Percentiles rank a stretch among this genome's conserved stretches.
phyloP scores from a whole-genome alignment of 192 early-diverging fungal species.

The Podila clonocystis region DNA sequence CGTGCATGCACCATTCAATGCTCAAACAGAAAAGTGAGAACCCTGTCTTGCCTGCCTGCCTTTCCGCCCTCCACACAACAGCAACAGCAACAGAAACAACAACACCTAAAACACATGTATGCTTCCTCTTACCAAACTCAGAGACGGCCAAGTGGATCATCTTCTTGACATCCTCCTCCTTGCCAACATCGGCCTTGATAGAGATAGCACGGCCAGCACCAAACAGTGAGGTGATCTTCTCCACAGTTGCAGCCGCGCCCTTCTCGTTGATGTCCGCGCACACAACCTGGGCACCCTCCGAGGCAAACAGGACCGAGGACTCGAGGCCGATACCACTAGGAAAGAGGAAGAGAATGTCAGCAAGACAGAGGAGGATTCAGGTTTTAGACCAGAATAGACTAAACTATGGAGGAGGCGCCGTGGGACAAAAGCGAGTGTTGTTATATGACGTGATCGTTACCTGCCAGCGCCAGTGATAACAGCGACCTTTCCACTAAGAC shows the following conservation, averaged over 20 bases:
- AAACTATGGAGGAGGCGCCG: too few relatives aligned
- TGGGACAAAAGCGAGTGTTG: background rate
- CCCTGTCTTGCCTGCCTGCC: background rate
- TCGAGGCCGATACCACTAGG: conserved; percentile 85
- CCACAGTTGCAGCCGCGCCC: conserved; percentile 61
- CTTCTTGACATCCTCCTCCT: conserved; percentile 74
- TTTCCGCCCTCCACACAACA: too few relatives aligned
- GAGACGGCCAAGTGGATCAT: conserved; percentile 72
- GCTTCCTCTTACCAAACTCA: conserved; percentile 65
- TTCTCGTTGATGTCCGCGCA: conserved; percentile 79
- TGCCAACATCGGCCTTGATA: conserved; percentile 75
- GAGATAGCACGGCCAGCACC: conserved; percentile 64
- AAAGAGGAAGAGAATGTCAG: background rate
- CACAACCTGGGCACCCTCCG: conserved; percentile 82
- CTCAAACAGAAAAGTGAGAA: background rate
- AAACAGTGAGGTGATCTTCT: conserved; percentile 60
- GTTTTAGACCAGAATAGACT: background rate
- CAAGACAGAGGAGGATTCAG: too few relatives aligned
- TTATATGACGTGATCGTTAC: conserved; percentile 34
- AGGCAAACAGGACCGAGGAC: conserved; percentile 76
- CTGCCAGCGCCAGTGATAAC: conserved; percentile 85
- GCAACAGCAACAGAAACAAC: background rate
- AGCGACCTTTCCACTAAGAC: conserved; percentile 78
- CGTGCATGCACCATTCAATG: too few relatives aligned
- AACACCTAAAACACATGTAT: background rate